Evolutionary conservation across 1,284 basidiomycete genomes (phyloP).

Genomic region (Heterobasidion annosum): DNA sequence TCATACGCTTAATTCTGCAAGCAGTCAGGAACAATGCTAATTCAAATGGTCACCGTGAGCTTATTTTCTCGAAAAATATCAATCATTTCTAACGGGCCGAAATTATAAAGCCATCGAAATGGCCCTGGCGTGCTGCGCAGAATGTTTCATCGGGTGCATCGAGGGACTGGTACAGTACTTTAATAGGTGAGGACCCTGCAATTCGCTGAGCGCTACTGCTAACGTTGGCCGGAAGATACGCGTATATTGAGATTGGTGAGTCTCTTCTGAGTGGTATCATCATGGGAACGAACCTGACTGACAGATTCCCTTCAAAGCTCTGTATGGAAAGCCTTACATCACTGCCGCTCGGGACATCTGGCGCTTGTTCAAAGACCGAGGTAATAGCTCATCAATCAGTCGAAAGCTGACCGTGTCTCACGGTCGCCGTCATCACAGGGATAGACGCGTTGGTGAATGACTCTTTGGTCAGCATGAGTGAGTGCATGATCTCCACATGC

Average conservation of each 20-base stretch:
- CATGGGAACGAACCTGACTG: no score
- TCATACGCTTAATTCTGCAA: slow-evolving; percentile 62
- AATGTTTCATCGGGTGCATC: slow-evolving; percentile 75
- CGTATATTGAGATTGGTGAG: slow-evolving; percentile 73
- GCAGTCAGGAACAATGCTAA: slow-evolving; percentile 61
- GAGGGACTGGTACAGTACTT: slow-evolving; percentile 71
- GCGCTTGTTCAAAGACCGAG: slow-evolving; percentile 79
- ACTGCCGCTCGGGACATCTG: slow-evolving; percentile 87
- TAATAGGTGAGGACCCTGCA: slow-evolving; percentile 47
- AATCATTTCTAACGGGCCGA: neutral
- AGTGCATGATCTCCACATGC: slow-evolving; percentile 15
- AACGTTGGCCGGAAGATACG: slow-evolving; percentile 39
- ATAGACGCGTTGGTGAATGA: slow-evolving; percentile 85
- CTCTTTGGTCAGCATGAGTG: slow-evolving; percentile 74
- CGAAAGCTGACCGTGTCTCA: neutral
- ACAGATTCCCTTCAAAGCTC: slow-evolving; percentile 28
- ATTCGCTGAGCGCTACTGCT: neutral
- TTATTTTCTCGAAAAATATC: neutral
- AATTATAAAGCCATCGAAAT: slow-evolving; percentile 49
- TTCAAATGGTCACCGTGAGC: slow-evolving; percentile 66
- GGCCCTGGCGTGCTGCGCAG: slow-evolving; percentile 72
- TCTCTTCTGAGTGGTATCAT: neutral
- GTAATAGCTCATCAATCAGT: slow-evolving; percentile 20
- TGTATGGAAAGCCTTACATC: slow-evolving; percentile 86
- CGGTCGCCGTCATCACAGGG: slow-evolving; percentile 22